Evolutionary conservation across 441 rosid genomes (phyloP), one percentile per base, ranked within the genome.

Genomic region (California macrophylla): DNA sequence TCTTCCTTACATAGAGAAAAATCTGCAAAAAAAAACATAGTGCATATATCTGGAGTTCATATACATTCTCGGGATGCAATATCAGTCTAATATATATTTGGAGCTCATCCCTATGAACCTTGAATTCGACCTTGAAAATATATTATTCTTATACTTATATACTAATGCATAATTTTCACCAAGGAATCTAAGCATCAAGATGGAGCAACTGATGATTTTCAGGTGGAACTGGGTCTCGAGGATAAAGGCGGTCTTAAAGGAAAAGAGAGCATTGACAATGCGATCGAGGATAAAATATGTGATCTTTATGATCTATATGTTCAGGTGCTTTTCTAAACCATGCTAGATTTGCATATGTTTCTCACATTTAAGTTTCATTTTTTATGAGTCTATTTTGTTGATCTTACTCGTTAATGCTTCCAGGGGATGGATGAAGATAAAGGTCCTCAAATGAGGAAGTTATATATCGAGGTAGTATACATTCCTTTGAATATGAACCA

Each of bases 291-390:
- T 58, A 82, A 82, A 68, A 79, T 82, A 29, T 82, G 79, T 66
- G 85, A 82, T 71, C 80, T 82, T 26, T 82, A 79, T 71, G 83
- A 82, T 64, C 71, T 79, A 30, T 82, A 70, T 69, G 73, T 79
- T 68, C 77, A 81, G 74, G 84, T 81, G 45, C 58, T 65, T 23
- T 7, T 24, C 6, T 64, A 20, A 62, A 66, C 67, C 30, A 61
- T 29, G 18, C 66, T 32, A 29, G 70, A 63, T 69, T 40, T 65
- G 64, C 64, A 40, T 60, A 52, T 40, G 25, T 54, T 32, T 58
- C 16, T 34, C 20, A 32, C 34, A 24, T 45, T 67, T 36, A 66
- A 38, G 36, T 25, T 34, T 64, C 71, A 4, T 23, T 24, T 21
- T 30, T 25, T 69, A 62, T 3, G 38, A 1, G 10, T 64, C 25